Percentiles rank a stretch among this genome's conserved stretches.
These are phyloP conservation scores for Triticum monococcum DNA, from an alignment of 176 grass and related monocot species.

Conservation along the genomic window DNA sequence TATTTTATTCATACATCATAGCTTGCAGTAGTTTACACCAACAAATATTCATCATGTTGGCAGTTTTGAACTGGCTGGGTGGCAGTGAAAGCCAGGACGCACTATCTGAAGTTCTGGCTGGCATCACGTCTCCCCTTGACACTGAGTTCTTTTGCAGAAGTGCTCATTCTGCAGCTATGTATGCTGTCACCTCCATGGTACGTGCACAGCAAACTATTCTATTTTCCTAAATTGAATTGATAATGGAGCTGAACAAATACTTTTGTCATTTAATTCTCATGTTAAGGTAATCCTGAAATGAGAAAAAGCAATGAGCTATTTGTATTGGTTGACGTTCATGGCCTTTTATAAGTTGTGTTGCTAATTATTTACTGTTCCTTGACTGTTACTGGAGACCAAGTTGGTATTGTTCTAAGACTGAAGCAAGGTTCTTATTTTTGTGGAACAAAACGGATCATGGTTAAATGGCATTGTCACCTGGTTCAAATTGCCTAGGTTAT, in stretches of 20 bases:
- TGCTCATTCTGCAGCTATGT: background rate
- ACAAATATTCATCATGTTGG: background rate
- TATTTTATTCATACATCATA: background rate
- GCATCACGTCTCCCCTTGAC: slow-evolving; percentile 25
- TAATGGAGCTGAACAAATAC: background rate
- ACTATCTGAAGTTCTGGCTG: slow-evolving; percentile 12
- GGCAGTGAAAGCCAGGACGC: background rate
- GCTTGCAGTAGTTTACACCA: slow-evolving; percentile 15
- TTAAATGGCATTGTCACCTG: background rate
- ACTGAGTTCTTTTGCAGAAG: slow-evolving; percentile 5
- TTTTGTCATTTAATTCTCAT: background rate
- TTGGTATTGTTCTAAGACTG: background rate
- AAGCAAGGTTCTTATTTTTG: background rate
- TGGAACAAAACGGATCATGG: background rate
- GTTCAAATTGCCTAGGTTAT: background rate
- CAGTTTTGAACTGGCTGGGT: slow-evolving; percentile 12
- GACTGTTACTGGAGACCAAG: background rate
- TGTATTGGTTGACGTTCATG: slow-evolving; percentile 3
- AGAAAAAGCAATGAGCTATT: background rate
- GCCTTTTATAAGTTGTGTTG: background rate
- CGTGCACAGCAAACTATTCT: background rate
- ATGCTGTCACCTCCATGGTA: slow-evolving; percentile 25
- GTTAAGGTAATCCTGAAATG: background rate
- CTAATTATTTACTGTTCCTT: background rate
- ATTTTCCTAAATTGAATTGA: background rate